A percentile compares a stretch with the other conserved stretches of the same genome.
These are phyloP conservation scores for Diutina ranongensis DNA, from an alignment of 1,139 yeast species.

Conservation along the genomic window DNA sequence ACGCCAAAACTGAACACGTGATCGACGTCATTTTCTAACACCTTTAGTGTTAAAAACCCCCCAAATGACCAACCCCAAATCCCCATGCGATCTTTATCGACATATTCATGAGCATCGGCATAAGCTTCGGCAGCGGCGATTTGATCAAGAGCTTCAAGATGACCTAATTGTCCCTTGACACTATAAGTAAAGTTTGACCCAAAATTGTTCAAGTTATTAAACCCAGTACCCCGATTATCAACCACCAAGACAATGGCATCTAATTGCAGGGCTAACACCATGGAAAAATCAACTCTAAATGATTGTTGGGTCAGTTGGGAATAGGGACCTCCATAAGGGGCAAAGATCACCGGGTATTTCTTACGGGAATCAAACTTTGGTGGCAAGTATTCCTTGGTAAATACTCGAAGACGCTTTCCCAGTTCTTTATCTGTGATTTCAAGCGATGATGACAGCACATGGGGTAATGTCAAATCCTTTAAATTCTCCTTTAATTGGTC, in stretches of 20 bases:
- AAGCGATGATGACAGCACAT: constrained; percentile 41
- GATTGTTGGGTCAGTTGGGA: constrained; percentile 52
- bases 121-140: constrained; percentile 56
- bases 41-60: constrained; percentile 65
- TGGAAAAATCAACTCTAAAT: constrained; percentile 46
- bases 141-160: constrained; percentile 61
- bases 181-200: constrained; percentile 44
- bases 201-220: constrained; percentile 29
- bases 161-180: constrained; percentile 57
- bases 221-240: constrained; percentile 79
- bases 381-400: constrained; percentile 55
- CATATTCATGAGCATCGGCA: constrained; percentile 35
- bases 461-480: constrained; percentile 18
- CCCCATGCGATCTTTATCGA: constrained; percentile 48
- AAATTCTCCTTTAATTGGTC: constrained; percentile 18
- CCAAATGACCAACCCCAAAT: constrained; percentile 87
- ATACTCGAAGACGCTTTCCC: constrained; percentile 32
- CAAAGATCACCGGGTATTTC: constrained; percentile 61
- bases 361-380: constrained; percentile 40
- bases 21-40: constrained; percentile 52
- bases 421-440: constrained; percentile 33
- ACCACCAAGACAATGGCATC: constrained; percentile 68
- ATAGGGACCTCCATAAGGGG: constrained; percentile 77
- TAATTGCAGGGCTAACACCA: constrained; percentile 56
- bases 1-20: constrained; percentile 56